Percentiles rank a stretch among this genome's conserved stretches.
phyloP scores from a whole-genome alignment of 176 grass and related monocot genomes.

The Avena eriantha region DNA sequence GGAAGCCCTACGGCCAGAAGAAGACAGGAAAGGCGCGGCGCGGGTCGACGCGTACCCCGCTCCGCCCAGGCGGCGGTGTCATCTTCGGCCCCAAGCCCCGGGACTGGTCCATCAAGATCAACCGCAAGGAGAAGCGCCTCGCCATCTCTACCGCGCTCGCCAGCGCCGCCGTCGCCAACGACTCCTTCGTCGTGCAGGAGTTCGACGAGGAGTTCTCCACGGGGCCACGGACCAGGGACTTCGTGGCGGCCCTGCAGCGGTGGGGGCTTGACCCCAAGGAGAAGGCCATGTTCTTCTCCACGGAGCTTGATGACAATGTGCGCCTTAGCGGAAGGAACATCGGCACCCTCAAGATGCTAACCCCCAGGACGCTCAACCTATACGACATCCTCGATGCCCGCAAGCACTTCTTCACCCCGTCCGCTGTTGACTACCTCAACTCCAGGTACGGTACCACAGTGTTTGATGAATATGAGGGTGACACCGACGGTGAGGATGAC shows the following conservation, averaged over 20 bases:
- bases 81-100: slow-evolving; percentile 95
- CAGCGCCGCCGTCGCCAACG: slow-evolving; percentile 76
- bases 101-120: slow-evolving; percentile 99
- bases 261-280: slow-evolving; percentile 92
- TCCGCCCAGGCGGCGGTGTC: slow-evolving; percentile 92
- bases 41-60: slow-evolving; percentile 80
- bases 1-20: slow-evolving; percentile 95
- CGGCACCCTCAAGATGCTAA: slow-evolving; percentile 91
- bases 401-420: slow-evolving; percentile 80
- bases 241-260: slow-evolving; percentile 75
- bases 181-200: slow-evolving; percentile 88
- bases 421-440: slow-evolving; percentile 82
- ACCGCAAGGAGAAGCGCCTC: slow-evolving; percentile 98
- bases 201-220: slow-evolving; percentile 64
- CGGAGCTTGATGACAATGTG: slow-evolving; percentile 72
- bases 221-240: slow-evolving; percentile 75
- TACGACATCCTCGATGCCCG: slow-evolving; percentile 82
- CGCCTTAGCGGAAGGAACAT: slow-evolving; percentile 90
- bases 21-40: slow-evolving; percentile 85
- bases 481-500: slow-evolving; percentile 44
- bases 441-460: slow-evolving; percentile 67
- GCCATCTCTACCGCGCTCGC: slow-evolving; percentile 86
- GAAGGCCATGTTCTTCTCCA: slow-evolving; percentile 84
- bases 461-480: slow-evolving; percentile 41
- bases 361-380: slow-evolving; percentile 90